Percentiles rank a stretch among this genome's conserved stretches.
Evolutionary conservation across 768 basidiomycete species (phyloP).

Genomic region (Termitomyces sp.): DNA sequence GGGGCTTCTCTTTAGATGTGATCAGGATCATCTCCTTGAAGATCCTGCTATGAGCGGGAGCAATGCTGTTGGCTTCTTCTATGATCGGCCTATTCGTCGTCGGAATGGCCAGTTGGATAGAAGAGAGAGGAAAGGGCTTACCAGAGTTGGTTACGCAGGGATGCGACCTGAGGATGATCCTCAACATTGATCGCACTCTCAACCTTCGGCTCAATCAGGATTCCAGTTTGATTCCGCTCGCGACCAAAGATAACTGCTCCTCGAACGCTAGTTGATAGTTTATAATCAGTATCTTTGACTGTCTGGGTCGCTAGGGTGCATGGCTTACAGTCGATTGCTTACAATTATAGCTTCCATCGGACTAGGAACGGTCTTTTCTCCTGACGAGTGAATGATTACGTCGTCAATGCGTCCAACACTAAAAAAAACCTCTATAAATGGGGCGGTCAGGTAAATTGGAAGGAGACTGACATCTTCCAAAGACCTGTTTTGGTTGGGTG

Average conservation of each 20-base stretch:
- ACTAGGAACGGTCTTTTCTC: slow-evolving; percentile 34
- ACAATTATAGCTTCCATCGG: slow-evolving; percentile 28
- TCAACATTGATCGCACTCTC: slow-evolving; percentile 19
- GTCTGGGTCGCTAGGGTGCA: not conserved
- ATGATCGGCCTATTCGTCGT: slow-evolving; percentile 29
- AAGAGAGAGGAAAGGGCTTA: slow-evolving; percentile 1
- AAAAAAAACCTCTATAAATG: not conserved
- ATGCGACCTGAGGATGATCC: slow-evolving; percentile 17
- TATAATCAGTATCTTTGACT: not conserved
- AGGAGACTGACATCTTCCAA: slow-evolving; percentile 8
- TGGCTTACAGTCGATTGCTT: slow-evolving; percentile 19
- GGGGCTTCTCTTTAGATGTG: slow-evolving; percentile 36
- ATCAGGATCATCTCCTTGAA: slow-evolving; percentile 54
- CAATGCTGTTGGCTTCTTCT: slow-evolving; percentile 39
- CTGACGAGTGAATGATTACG: slow-evolving; percentile 33
- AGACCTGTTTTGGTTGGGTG: slow-evolving; percentile 2
- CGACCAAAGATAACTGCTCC: slow-evolving; percentile 41
- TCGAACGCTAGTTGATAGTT: not conserved
- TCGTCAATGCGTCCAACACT: slow-evolving; percentile 42
- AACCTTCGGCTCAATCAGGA: slow-evolving; percentile 23
- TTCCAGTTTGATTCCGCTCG: slow-evolving; percentile 25
- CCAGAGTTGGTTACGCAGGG: slow-evolving; percentile 33
- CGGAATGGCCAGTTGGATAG: not conserved
- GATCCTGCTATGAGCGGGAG: slow-evolving; percentile 39
- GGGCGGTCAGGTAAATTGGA: not conserved